Base-by-base conservation (phyloP, 257 asterid genomes). In the Solanum bulbocastanum region DNA sequence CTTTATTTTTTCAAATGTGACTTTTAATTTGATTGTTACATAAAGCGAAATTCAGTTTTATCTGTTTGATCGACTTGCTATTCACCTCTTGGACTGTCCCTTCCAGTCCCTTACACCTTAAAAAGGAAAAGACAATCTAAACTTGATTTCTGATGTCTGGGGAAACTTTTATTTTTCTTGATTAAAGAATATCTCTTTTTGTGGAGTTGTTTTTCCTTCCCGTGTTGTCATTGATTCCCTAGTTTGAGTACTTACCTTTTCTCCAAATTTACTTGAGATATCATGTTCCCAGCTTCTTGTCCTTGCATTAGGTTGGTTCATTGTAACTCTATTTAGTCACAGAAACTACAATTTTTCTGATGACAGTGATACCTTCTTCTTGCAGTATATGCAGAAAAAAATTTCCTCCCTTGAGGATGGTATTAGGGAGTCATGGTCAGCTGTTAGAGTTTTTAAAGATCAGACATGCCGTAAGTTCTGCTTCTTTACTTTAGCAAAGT, bases 321-420 rank as follows among this genome's bases (percentile, higher is more conserved):
- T 30, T 42, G 46, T 0, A 86, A 86, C 83, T 25, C 22, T 32
- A 46, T 33, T 69, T 86, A 44, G 36, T 36, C 36, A 40, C 85
- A 87, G 56, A 76, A 72, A 74, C 69, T 73, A 62, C 69, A 13
- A 52, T 33, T 74, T 78, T 87, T 66, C 74, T 86, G 68, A 84
- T 81, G 30, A 36, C 89, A 73, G 75, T 84, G 76, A 39, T 87
- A 79, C 44, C 84, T 86, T 89, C 40, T 37, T 40, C 71, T 85
- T 92, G 93, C 96, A 97, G 99, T 97, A 95, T 91, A 94, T 97
- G 89, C 98, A 94, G 91, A 94, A 93, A 88, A 98, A 95, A 90
- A 93, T 92, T 71, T 84, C 89, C 75, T 87, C 86, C 84, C 98
- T 97, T 83, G 96, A 95, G 92, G 99, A 94, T 56, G 93, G 98